Base-by-base conservation (phyloP, 495 filamentous ascomycete genomes). In the Talaromyces adpressus region DNA sequence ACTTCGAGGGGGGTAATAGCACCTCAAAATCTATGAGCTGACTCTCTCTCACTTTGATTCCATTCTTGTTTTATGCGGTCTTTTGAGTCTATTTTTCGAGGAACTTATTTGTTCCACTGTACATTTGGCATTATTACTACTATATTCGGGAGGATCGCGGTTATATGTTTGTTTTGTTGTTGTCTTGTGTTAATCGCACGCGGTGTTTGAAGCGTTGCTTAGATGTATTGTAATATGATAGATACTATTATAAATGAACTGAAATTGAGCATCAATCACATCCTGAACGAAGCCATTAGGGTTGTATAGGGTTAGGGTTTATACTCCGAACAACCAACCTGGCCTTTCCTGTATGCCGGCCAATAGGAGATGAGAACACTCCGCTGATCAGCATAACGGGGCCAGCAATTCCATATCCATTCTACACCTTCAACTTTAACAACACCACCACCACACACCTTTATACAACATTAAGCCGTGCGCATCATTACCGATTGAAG, bases 321-420 rank as follows among this genome's bases (percentile, higher is more conserved):
- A 8, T 8, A n/a, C 16, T 16, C 32, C 25, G n/a, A 61, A 66
- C 65, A 64, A 71, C 67, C 71, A 73, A 64, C 59, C 69, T 73
- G 71, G 69, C 71, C 71, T 73, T 71, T 73, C 64, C 49, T 16
- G 30, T 14, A 1, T n/a, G 18, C 3, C 11, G 6, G 60, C 60
- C 60, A 62, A 62, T 62, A 8, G 60, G 60, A 62, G 56, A 7
- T 22, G 14, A 45, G 39, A 45, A 14, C 22, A 27, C 20, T 61
- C 58, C 41, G 27, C 9, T 18, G 27, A 61, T 25, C 58, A 47
- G n/a, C 32, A 36, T 45, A 18, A 27, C 27, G 27, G 27, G 27
- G 27, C 29, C 29, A 14, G 14, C 16, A 9, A 27, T 25, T 56
- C 52, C 14, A 22, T 57, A 18, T 49, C 36, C 45, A 49, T 20